A percentile compares a stretch with the other conserved stretches of the same genome.
phyloP scores from a whole-genome alignment of 192 early-diverging fungal genomes.

The Coemansia sp. region DNA sequence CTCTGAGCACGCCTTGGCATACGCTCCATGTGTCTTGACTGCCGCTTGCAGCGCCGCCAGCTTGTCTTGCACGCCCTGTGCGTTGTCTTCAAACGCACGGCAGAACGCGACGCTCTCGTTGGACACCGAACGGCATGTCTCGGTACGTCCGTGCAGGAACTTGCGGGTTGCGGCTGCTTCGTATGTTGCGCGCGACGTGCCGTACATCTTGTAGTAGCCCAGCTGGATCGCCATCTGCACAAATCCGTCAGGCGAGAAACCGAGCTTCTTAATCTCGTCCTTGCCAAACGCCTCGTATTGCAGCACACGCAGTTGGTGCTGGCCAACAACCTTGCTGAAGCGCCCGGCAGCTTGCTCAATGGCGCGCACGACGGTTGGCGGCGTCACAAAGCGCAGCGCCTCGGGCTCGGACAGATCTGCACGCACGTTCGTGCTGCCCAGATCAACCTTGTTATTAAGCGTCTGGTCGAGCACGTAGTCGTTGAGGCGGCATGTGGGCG shows the following conservation, averaged over 20 bases:
- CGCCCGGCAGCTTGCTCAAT: conserved; percentile 68
- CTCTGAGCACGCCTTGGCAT: conserved; percentile 73
- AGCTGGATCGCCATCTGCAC: conserved; percentile 95
- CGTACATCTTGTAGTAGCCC: conserved; percentile 91
- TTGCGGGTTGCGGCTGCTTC: conserved; percentile 90
- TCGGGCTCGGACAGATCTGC: conserved; percentile 18
- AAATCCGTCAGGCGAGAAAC: conserved; percentile 76
- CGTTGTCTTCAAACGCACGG: conserved; percentile 73
- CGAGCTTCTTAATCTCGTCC: conserved; percentile 85
- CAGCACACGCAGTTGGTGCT: conserved; percentile 82
- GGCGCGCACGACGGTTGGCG: conserved; percentile 55
- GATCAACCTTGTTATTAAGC: conserved; percentile 59
- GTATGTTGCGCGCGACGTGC: conserved; percentile 78
- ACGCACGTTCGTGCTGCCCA: conserved; percentile 2
- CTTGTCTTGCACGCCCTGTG: conserved; percentile 58
- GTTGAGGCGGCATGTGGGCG: conserved; percentile 81
- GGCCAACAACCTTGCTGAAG: conserved; percentile 71
- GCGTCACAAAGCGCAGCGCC: conserved; percentile 69
- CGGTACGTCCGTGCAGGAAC: conserved; percentile 93
- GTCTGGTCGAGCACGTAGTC: conserved; percentile 65
- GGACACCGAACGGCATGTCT: conserved; percentile 85
- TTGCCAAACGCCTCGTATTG: conserved; percentile 91
- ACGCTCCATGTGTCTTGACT: conserved; percentile 74
- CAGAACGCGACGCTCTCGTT: conserved; percentile 80
- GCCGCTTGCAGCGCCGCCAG: conserved; percentile 70